Evolutionary conservation across 2,329 filamentous ascomycete species (phyloP).

Genomic region (Sporothrix sp.): DNA sequence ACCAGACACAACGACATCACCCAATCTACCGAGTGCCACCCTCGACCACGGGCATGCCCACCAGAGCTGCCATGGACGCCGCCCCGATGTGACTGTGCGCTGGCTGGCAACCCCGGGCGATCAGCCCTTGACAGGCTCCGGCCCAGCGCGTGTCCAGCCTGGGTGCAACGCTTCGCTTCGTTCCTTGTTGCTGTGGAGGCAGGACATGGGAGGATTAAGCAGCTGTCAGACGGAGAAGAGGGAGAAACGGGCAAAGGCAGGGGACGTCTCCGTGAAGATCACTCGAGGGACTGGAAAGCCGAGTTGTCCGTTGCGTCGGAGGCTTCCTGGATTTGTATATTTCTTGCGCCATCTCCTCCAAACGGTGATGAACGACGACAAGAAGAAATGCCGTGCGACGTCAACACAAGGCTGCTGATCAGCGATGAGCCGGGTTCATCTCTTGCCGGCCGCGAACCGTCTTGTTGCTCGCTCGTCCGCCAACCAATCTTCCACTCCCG

Average conservation of each 20-base stretch:
- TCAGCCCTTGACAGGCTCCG: too few relatives aligned
- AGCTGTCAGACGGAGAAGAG: background rate
- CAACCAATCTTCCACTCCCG: too few relatives aligned
- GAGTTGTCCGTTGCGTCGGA: too few relatives aligned
- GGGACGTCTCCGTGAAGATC: background rate
- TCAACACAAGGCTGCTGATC: too few relatives aligned
- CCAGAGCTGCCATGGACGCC: background rate
- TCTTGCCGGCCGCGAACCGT: background rate
- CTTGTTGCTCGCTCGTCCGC: background rate
- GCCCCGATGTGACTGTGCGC: background rate
- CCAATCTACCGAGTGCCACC: slow-evolving; percentile 8
- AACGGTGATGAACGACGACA: too few relatives aligned
- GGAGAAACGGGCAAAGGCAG: background rate
- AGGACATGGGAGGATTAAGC: too few relatives aligned
- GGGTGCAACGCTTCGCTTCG: slow-evolving; percentile 2
- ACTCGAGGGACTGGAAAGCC: too few relatives aligned
- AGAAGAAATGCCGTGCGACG: too few relatives aligned
- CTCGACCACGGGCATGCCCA: background rate
- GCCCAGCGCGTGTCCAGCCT: too few relatives aligned
- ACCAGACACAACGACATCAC: background rate
- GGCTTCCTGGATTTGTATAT: too few relatives aligned
- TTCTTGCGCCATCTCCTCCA: too few relatives aligned
- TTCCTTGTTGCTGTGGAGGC: background rate
- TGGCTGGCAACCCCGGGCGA: background rate
- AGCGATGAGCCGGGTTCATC: too few relatives aligned